Evolutionary conservation across 352 stramenopile genomes (phyloP), one percentile per base, ranked within the genome.

Genomic region (Globisporangium lucens): DNA sequence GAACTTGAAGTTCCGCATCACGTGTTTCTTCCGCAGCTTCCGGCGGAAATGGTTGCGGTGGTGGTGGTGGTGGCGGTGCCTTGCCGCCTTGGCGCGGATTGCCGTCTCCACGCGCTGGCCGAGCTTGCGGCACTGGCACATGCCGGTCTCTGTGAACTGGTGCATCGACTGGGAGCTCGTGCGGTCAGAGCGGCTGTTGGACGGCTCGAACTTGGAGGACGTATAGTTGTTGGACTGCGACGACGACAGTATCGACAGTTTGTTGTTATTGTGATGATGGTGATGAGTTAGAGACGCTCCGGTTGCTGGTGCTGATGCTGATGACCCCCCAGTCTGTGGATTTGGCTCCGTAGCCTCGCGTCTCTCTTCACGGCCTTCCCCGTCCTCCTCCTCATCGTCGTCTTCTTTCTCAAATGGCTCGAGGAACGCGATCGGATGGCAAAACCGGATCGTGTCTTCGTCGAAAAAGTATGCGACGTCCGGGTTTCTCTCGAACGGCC

Each of bases 381-480:
- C 61, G 17, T 51, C 8, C 4, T 65, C 61, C 24, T 51, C 8
- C 10, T 61, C 38, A 20, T 5, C 38, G 38, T 46, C 12, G 15
- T 46, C 49, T 30, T 67, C 49, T 10, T 47, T n/a, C 13, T 38
- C 33, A 13, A 67, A 24, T 15, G 63, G 53, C 38, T 68, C 63
- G 20, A 68, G 61, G 13, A 71, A 67, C 30, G 59, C 68, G 9
- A 74, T 55, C 17, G 70, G 74, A 56, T 78, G 71, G 51, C 66
- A 70, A 13, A 68, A 56, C 2, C 64, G 46, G 13, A 80, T 67
- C 9, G 66, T 35, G 27, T 78, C 69, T 13, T 76, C 69, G 56
- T 89, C 79, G n/a, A 90, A 88, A 35, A 77, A 84, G 66, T 88
- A 89, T 27, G 74, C 49, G 0, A 69, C 52, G 29, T 67, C 52